phyloP scores from a whole-genome alignment of 1,284 basidiomycete genomes.

The Tetrapyrgos nigripes region DNA sequence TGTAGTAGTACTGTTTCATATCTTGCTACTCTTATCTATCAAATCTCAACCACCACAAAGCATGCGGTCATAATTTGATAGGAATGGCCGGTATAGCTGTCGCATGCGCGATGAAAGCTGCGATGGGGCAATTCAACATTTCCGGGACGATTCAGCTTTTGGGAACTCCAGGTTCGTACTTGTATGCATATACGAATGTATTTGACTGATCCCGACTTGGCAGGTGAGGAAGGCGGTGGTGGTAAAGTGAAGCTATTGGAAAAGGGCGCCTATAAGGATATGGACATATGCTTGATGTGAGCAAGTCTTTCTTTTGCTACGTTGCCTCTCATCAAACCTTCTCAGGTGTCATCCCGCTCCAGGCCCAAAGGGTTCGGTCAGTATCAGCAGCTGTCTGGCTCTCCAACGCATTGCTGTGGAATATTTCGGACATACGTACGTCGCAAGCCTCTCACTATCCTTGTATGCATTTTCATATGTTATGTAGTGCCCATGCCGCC shows the following conservation, averaged over 20 bases:
- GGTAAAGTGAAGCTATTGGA: constrained; percentile 73
- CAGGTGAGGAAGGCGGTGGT: constrained; percentile 76
- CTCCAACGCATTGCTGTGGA: constrained; percentile 55
- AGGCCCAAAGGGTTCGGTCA: constrained; percentile 60
- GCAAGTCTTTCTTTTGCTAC: constrained; percentile 23
- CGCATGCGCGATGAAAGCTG: constrained; percentile 62
- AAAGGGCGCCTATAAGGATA: constrained; percentile 66
- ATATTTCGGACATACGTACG: constrained; percentile 65
- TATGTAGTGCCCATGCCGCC: constrained; percentile 66
- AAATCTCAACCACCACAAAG: too few species aligned
- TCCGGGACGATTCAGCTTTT: constrained; percentile 72
- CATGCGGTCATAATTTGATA: constrained; percentile 83
- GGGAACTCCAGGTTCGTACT: constrained; percentile 68
- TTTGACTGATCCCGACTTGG: not conserved
- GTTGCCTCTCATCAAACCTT: not conserved
- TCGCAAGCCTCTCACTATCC: not conserved
- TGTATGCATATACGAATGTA: not conserved
- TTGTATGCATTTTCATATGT: not conserved
- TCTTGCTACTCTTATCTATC: too few species aligned
- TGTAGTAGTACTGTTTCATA: too few species aligned
- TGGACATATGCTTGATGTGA: constrained; percentile 74
- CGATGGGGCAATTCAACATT: constrained; percentile 63
- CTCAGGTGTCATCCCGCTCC: constrained; percentile 68
- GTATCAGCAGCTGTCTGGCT: constrained; percentile 59
- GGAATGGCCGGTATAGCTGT: constrained; percentile 76